These are phyloP conservation scores for Hippophae gyantsensis DNA, from an alignment of 306 rosid species.

Conservation along the genomic window DNA sequence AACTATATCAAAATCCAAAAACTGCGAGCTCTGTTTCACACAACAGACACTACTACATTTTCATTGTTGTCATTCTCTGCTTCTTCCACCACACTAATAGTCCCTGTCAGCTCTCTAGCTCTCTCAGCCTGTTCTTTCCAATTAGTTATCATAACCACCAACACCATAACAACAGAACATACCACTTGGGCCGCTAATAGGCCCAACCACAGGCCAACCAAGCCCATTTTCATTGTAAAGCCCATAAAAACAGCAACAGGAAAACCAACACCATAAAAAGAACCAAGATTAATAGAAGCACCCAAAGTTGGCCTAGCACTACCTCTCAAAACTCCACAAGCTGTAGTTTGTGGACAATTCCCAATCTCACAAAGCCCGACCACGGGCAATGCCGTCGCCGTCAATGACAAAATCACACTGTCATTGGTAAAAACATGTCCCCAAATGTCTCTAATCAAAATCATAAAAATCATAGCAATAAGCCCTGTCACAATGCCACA, in stretches of 20 bases:
- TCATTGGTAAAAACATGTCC: conserved; percentile 26
- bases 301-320: conserved; percentile 28
- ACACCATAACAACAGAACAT: conserved; percentile 16
- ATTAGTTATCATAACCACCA: conserved; percentile 16
- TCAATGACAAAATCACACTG: conserved; percentile 7
- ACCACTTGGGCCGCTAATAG: conserved; percentile 20
- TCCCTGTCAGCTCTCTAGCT: conserved; percentile 12
- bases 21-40: no score
- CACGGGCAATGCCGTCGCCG: conserved; percentile 15
- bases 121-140: conserved; percentile 26
- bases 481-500: conserved; percentile 23
- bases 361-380: conserved; percentile 40
- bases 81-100: neutral
- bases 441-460: conserved; percentile 17
- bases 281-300: conserved; percentile 17
- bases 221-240: conserved; percentile 16
- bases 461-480: conserved; percentile 13
- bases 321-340: conserved; percentile 35
- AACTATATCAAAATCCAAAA: no score
- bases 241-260: conserved; percentile 14
- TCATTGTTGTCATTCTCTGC: neutral
- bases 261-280: conserved; percentile 28
- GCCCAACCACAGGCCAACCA: conserved; percentile 28
- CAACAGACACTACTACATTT: neutral
- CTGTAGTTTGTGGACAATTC: conserved; percentile 37